Percentiles rank a stretch among this genome's conserved stretches.
Evolutionary conservation across 148 eudicot species (phyloP).

Genomic region (Rhododendron griersonianum): DNA sequence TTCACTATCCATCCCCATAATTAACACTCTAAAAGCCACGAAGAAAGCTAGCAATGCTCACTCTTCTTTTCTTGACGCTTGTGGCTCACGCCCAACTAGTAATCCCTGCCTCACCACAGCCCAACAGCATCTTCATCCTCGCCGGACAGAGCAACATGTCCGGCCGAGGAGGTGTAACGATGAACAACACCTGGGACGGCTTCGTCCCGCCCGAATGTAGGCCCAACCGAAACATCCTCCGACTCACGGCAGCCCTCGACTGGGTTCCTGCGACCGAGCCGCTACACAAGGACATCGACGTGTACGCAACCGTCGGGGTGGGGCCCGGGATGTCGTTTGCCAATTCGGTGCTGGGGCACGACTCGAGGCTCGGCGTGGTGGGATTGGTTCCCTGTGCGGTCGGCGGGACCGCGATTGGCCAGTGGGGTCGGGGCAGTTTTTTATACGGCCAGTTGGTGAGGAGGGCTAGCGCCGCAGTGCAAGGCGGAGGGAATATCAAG

Average conservation of each 20-base stretch:
- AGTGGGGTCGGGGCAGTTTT: conserved; percentile 21
- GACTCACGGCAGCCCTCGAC: not conserved
- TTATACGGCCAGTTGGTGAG: conserved; percentile 21
- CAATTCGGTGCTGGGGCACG: conserved; percentile 4
- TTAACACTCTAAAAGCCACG: no score
- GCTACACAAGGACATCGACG: conserved; percentile 32
- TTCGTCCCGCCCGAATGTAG: conserved; percentile 16
- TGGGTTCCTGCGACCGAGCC: conserved; percentile 38
- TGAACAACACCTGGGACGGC: conserved; percentile 27
- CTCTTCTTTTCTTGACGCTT: not conserved
- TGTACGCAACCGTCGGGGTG: conserved; percentile 25
- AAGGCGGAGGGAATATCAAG: conserved; percentile 25
- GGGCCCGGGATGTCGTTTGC: conserved; percentile 49
- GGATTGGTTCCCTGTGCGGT: conserved; percentile 43
- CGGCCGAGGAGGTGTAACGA: conserved; percentile 38
- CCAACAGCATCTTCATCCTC: conserved; percentile 23
- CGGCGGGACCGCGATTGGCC: conserved; percentile 33
- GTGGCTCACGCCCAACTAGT: not conserved
- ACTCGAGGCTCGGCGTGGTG: conserved; percentile 10
- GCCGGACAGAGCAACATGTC: conserved; percentile 55
- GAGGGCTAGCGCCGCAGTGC: conserved; percentile 28
- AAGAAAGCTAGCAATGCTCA: not conserved
- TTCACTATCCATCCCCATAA: not conserved
- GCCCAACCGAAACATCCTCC: conserved; percentile 17
- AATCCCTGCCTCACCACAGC: not conserved